Percentiles rank a stretch among this genome's conserved stretches.
These are phyloP conservation scores for Hypomontagnella submonticulosa DNA, from an alignment of 495 filamentous ascomycete genomes.

Conservation along the genomic window DNA sequence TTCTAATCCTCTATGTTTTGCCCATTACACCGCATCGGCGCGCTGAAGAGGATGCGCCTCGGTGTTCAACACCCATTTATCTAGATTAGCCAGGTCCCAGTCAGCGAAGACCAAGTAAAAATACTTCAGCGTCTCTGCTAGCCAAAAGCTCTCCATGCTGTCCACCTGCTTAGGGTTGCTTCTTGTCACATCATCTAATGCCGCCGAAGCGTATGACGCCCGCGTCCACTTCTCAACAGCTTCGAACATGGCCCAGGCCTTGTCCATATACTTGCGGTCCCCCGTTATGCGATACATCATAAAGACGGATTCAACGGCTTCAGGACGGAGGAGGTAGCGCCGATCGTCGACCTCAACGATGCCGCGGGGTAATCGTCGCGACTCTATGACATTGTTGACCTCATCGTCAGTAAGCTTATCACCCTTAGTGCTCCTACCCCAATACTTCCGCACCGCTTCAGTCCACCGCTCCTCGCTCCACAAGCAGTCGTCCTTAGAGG, in stretches of 20 bases:
- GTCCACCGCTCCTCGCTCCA: constrained; percentile 49
- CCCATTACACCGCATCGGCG: constrained; percentile 42
- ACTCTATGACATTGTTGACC: constrained; percentile 54
- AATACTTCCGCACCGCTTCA: constrained; percentile 46
- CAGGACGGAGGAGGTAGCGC: constrained; percentile 75
- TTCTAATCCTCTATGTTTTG: constrained; percentile 6
- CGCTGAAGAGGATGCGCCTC: constrained; percentile 80
- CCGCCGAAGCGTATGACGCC: constrained; percentile 45
- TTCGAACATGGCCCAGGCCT: constrained; percentile 71
- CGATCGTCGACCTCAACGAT: constrained; percentile 67
- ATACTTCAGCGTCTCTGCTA: constrained; percentile 84
- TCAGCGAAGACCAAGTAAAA: constrained; percentile 86
- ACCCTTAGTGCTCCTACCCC: constrained; percentile 38
- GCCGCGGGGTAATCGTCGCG: constrained; percentile 65
- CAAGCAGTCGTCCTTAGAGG: constrained; percentile 45
- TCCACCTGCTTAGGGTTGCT: constrained; percentile 48
- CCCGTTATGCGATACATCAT: constrained; percentile 70
- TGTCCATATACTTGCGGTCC: constrained; percentile 62
- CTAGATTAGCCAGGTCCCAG: constrained; percentile 72
- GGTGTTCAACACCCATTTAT: constrained; percentile 68
- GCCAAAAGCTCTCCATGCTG: constrained; percentile 66
- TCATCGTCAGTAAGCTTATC: constrained; percentile 50
- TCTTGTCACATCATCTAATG: constrained; percentile 46
- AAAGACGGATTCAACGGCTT: constrained; percentile 73
- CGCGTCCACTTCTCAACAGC: constrained; percentile 47